Percentiles rank a stretch among this genome's conserved stretches.
These are phyloP conservation scores for Blastocystis sp. DNA, from an alignment of 352 stramenopile species.

Conservation along the genomic window DNA sequence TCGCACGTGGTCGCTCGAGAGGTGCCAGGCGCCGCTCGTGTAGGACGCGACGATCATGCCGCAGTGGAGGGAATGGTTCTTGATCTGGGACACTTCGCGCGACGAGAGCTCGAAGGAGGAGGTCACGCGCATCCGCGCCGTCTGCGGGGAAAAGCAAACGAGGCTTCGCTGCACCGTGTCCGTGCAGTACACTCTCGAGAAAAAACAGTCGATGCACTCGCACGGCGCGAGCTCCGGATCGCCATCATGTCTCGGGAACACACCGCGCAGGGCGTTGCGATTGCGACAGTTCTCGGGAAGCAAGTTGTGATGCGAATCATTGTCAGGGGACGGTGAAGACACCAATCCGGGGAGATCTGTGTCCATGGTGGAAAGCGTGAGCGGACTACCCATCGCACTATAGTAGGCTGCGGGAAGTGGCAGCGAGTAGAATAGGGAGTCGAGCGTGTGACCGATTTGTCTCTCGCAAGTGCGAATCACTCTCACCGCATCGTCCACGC, in stretches of 20 bases:
- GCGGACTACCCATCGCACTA: no score
- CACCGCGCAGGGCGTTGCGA: no score
- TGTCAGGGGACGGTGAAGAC: no score
- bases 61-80: background rate
- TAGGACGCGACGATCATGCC: background rate
- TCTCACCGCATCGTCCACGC: background rate
- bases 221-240: background rate
- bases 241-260: background rate
- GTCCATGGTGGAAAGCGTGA: background rate
- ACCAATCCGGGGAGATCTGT: background rate
- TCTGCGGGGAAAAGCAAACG: background rate
- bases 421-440: background rate
- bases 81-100: background rate
- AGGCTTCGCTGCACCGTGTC: background rate
- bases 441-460: background rate
- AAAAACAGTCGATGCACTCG: constrained; percentile 31
- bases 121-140: no score
- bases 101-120: background rate
- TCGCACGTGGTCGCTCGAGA: background rate
- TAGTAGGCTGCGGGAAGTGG: no score
- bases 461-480: background rate
- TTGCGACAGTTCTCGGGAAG: no score
- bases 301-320: no score
- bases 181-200: background rate
- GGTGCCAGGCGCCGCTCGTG: background rate